These are phyloP conservation scores for Danielia oregonensis DNA, from an alignment of 805 yeast genomes.

Conservation along the genomic window DNA sequence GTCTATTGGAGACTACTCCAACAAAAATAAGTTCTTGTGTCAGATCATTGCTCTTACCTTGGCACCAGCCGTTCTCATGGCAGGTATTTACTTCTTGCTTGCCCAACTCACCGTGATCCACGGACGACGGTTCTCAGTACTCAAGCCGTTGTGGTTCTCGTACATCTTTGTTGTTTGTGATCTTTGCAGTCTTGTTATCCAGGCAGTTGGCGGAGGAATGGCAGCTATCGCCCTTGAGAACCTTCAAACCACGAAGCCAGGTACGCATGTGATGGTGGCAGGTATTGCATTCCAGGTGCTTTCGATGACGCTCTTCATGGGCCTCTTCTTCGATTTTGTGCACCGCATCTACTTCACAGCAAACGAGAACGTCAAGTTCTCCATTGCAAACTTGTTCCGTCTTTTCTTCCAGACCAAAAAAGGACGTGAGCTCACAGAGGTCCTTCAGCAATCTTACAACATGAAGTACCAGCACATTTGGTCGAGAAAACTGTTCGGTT, in stretches of 20 bases:
- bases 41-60: conserved; percentile 70
- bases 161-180: conserved; percentile 66
- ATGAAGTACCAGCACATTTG: conserved; percentile 35
- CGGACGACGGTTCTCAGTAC: conserved; percentile 39
- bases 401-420: conserved; percentile 20
- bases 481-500: conserved; percentile 30
- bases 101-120: conserved; percentile 64
- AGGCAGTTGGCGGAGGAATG: conserved; percentile 26
- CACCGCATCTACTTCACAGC: conserved; percentile 34
- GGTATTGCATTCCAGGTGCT: conserved; percentile 77
- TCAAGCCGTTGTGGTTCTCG: conserved; percentile 59
- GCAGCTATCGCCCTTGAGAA: conserved; percentile 19
- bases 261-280: conserved; percentile 70
- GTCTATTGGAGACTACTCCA: conserved; percentile 28
- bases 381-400: conserved; percentile 13
- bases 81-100: conserved; percentile 70
- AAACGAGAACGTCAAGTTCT: conserved; percentile 23
- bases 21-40: conserved; percentile 44
- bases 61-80: conserved; percentile 84
- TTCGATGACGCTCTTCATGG: conserved; percentile 59
- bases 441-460: conserved; percentile 27
- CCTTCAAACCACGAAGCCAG: conserved; percentile 32
- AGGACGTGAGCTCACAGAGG: conserved; percentile 16
- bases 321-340: conserved; percentile 47
- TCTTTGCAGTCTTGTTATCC: conserved; percentile 45